A percentile compares a stretch with the other conserved stretches of the same genome.
phyloP scores from a whole-genome alignment of 352 stramenopile species.

The Phytophthora pluvialis region DNA sequence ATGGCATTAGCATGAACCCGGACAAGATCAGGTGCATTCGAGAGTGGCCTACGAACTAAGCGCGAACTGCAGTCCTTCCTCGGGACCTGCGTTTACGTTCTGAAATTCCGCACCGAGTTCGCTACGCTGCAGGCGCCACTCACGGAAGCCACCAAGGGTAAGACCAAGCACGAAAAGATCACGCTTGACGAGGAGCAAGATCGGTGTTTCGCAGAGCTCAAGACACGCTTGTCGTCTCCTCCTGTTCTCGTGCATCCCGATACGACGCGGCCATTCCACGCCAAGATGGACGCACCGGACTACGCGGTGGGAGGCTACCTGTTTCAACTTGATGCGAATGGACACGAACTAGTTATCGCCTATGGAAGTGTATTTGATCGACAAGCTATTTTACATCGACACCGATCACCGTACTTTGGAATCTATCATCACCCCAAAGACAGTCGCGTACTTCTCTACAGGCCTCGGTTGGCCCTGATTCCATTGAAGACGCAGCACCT shows the following conservation, averaged over 20 bases:
- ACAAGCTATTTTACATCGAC: constrained; percentile 20
- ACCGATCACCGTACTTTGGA: constrained; percentile 11
- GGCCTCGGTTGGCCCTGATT: too few relatives aligned
- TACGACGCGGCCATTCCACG: too few relatives aligned
- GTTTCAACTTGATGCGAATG: background rate
- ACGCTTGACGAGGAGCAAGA: too few relatives aligned
- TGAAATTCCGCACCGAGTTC: constrained; percentile 5
- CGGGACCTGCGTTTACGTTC: constrained; percentile 8
- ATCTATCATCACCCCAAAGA: too few relatives aligned
- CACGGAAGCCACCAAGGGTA: background rate
- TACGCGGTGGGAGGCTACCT: background rate
- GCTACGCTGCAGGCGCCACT: background rate
- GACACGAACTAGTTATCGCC: background rate
- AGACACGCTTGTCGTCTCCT: too few relatives aligned
- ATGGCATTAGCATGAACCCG: constrained; percentile 9
- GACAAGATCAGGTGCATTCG: constrained; percentile 3
- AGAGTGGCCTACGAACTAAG: constrained; percentile 6
- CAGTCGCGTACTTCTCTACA: too few relatives aligned
- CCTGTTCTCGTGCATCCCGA: too few relatives aligned
- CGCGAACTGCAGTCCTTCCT: constrained; percentile 12
- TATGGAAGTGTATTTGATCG: constrained; percentile 23
- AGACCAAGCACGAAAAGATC: too few relatives aligned
- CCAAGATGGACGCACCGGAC: too few relatives aligned
- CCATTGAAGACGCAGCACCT: too few relatives aligned
- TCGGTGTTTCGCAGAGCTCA: too few relatives aligned